These are phyloP conservation scores for Coemansia brasiliensis DNA, from an alignment of 192 early-diverging fungal species.

Conservation along the genomic window DNA sequence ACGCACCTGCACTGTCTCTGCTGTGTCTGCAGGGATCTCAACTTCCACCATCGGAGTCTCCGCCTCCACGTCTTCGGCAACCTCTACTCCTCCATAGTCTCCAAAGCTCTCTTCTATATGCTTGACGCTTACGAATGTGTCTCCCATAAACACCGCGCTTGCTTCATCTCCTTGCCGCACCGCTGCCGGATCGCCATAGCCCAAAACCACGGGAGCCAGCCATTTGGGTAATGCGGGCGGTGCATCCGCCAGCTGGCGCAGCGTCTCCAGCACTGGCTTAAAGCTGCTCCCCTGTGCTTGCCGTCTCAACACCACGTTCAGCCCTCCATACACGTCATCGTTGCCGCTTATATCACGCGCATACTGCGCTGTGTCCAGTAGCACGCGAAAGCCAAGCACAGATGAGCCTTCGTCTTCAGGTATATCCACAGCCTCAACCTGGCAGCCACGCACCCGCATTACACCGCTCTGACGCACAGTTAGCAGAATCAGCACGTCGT, in stretches of 20 bases:
- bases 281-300: constrained; percentile 92
- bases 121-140: constrained; percentile 84
- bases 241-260: constrained; percentile 77
- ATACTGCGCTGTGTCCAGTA: constrained; percentile 88
- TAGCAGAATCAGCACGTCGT: constrained; percentile 84
- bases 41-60: constrained; percentile 22
- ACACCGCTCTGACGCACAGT: background rate
- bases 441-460: constrained; percentile 72
- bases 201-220: constrained; percentile 88
- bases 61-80: background rate
- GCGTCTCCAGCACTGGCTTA: constrained; percentile 85
- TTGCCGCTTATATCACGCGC: constrained; percentile 34
- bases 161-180: constrained; percentile 47
- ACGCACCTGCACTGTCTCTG: constrained; percentile 52
- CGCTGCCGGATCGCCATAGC: constrained; percentile 87
- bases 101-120: constrained; percentile 74
- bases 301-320: constrained; percentile 90
- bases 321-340: constrained; percentile 69
- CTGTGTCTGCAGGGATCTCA: constrained; percentile 56
- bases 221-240: constrained; percentile 75
- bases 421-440: constrained; percentile 76
- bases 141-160: constrained; percentile 73
- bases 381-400: constrained; percentile 57
- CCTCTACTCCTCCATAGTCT: background rate
- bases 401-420: constrained; percentile 58